Conservation (phyloP, 768 basidiomycete genomes). For the Bullera alba region DNA sequence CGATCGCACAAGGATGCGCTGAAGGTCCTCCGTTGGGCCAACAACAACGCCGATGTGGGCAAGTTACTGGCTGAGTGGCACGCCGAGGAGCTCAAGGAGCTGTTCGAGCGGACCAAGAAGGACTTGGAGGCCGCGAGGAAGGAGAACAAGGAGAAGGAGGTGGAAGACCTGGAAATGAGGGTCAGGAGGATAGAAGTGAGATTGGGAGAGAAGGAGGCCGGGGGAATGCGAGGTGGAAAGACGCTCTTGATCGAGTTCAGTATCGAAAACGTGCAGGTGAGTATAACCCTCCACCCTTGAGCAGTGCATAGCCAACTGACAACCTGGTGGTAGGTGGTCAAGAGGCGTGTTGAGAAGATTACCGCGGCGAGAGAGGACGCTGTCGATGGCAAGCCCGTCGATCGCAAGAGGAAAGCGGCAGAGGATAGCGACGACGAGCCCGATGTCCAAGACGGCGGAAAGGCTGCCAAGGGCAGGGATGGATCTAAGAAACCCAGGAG, state of each 20-base stretch:
- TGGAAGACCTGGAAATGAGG: slow-evolving; percentile 50
- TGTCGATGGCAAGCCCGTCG: no score
- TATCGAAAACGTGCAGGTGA: slow-evolving; percentile 80
- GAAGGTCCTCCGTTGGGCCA: slow-evolving; percentile 85
- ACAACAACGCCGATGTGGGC: slow-evolving; percentile 69
- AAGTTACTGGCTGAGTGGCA: slow-evolving; percentile 72
- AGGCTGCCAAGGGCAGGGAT: no score
- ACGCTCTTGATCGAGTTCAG: slow-evolving; percentile 88
- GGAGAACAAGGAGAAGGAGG: slow-evolving; percentile 38
- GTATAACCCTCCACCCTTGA: no score
- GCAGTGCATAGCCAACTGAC: not conserved
- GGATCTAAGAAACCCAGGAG: slow-evolving; percentile 23
- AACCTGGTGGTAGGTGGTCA: slow-evolving; percentile 54
- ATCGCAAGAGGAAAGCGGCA: slow-evolving; percentile 16
- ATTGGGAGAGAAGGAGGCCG: slow-evolving; percentile 45
- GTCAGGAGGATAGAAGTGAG: slow-evolving; percentile 59
- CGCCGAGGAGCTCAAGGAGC: slow-evolving; percentile 60
- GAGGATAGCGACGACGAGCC: slow-evolving; percentile 33
- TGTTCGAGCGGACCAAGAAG: slow-evolving; percentile 43
- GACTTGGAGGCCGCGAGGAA: slow-evolving; percentile 36
- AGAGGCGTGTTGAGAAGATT: slow-evolving; percentile 57
- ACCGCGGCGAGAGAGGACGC: slow-evolving; percentile 22
- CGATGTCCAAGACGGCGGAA: no score
- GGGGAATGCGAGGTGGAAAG: slow-evolving; percentile 48
- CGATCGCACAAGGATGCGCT: slow-evolving; percentile 79